Conservation (phyloP, 2,329 filamentous ascomycete species). For the Aspergillus fumigatus region DNA sequence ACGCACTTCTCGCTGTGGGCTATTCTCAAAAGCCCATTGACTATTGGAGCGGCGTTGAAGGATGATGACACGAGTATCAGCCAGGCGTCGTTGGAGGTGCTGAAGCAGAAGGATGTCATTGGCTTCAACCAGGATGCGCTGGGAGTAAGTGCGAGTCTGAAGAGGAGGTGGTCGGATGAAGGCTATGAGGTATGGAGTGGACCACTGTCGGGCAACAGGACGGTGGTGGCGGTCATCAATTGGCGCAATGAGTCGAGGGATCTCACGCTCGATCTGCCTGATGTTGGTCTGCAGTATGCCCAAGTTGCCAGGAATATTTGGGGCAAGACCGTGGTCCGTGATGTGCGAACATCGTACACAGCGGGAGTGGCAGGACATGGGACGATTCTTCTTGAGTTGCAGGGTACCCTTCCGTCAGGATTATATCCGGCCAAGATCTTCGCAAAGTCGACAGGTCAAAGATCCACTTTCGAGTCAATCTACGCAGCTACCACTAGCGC, state of each 20-base stretch:
- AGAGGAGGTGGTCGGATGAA: slow-evolving; percentile 45
- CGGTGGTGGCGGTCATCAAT: slow-evolving; percentile 47
- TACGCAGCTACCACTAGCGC: slow-evolving; percentile 28
- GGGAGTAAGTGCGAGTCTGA: slow-evolving; percentile 48
- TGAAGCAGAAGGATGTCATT: slow-evolving; percentile 52
- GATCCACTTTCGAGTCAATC: slow-evolving; percentile 15
- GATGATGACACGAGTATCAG: slow-evolving; percentile 31
- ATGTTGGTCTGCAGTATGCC: slow-evolving; percentile 40
- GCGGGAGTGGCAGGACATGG: slow-evolving; percentile 25
- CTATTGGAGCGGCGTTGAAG: slow-evolving; percentile 45
- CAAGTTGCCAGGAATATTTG: slow-evolving; percentile 28
- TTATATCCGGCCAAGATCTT: slow-evolving; percentile 17
- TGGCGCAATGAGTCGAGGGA: slow-evolving; percentile 45
- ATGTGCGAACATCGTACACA: slow-evolving; percentile 25
- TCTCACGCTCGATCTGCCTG: slow-evolving; percentile 41
- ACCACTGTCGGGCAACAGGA: slow-evolving; percentile 41
- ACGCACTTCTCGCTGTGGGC: slow-evolving; percentile 53
- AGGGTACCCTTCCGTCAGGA: slow-evolving; percentile 19
- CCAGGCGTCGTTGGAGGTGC: slow-evolving; percentile 38
- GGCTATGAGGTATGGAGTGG: slow-evolving; percentile 52
- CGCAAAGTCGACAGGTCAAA: slow-evolving; percentile 5
- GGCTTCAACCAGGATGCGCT: slow-evolving; percentile 56
- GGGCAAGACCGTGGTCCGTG: slow-evolving; percentile 10
- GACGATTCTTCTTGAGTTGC: slow-evolving; percentile 28
- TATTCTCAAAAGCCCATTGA: slow-evolving; percentile 49